Evolutionary conservation across 768 basidiomycete genomes (phyloP).

Genomic region (Lactifluus echinatus): DNA sequence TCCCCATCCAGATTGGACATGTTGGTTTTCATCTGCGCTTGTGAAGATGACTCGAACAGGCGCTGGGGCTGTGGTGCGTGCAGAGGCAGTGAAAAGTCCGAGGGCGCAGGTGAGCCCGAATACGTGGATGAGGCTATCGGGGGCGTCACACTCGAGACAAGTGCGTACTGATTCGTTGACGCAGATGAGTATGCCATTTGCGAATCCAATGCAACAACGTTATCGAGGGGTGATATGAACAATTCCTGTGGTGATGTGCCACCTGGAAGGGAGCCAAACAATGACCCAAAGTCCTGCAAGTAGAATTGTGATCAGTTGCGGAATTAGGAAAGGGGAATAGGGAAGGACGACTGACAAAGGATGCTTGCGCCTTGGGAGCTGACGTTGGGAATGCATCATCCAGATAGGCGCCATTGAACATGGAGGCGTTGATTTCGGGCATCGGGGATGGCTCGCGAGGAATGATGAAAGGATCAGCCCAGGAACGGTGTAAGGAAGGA

Average conservation of each 20-base stretch:
- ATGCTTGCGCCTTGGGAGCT: slow-evolving; percentile 4
- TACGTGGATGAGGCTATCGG: slow-evolving; percentile 18
- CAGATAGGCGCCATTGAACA: slow-evolving; percentile 15
- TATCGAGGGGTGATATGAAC: slow-evolving; percentile 19
- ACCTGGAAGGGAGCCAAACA: slow-evolving; percentile 14
- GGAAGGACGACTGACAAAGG: slow-evolving; percentile 11
- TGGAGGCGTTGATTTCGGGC: slow-evolving; percentile 16
- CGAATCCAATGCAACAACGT: background rate
- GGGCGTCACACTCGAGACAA: background rate
- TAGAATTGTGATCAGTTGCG: background rate
- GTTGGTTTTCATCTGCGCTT: background rate
- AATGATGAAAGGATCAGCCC: slow-evolving; percentile 13
- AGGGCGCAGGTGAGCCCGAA: slow-evolving; percentile 18
- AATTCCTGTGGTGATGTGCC: slow-evolving; percentile 6
- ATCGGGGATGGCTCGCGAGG: slow-evolving; percentile 16
- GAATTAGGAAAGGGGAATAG: background rate
- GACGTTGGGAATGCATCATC: slow-evolving; percentile 14
- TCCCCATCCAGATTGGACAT: slow-evolving; percentile 2
- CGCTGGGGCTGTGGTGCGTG: slow-evolving; percentile 17
- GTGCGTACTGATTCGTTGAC: background rate
- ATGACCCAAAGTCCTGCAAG: slow-evolving; percentile 12
- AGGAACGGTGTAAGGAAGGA: slow-evolving; percentile 14
- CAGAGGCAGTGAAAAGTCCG: slow-evolving; percentile 17
- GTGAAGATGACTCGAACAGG: slow-evolving; percentile 3
- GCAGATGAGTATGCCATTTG: background rate